A percentile compares a stretch with the other conserved stretches of the same genome.
These are phyloP conservation scores for Pseudogymnoascus sp. DNA, from an alignment of 2,329 filamentous ascomycete species.

Conservation along the genomic window DNA sequence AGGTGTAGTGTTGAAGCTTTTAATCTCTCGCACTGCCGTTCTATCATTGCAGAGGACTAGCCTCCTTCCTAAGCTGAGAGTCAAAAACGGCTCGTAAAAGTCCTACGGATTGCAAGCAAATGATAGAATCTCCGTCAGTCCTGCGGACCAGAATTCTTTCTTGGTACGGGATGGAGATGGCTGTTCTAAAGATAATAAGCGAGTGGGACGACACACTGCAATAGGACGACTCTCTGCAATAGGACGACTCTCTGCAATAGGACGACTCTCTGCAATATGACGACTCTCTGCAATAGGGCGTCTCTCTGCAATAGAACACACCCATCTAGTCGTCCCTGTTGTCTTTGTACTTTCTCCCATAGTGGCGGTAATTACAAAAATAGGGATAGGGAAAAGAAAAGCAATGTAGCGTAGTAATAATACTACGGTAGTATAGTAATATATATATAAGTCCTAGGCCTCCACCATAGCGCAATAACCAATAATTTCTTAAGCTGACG, in stretches of 20 bases:
- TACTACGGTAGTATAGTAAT: not conserved
- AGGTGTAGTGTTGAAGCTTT: not conserved
- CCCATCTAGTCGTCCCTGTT: not conserved
- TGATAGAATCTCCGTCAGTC: constrained; percentile 9
- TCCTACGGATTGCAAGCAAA: constrained; percentile 4
- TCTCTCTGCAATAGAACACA: too few species aligned
- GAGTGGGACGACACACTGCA: not conserved
- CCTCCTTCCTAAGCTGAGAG: not conserved
- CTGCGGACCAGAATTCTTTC: constrained; percentile 11
- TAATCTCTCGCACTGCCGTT: not conserved
- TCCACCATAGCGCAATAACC: not conserved
- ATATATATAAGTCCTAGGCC: not conserved
- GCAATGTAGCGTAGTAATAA: not conserved
- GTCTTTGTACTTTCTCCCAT: not conserved
- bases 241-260: too few species aligned
- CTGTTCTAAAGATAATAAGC: not conserved
- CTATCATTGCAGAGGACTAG: constrained; percentile 8
- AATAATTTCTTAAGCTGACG: not conserved
- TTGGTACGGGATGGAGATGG: not conserved
- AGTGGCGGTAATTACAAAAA: not conserved
- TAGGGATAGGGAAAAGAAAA: not conserved
- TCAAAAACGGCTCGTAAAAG: constrained; percentile 11
- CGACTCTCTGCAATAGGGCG: too few species aligned
- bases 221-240: not conserved
- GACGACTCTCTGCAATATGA: too few species aligned